A percentile compares a stretch with the other conserved stretches of the same genome.
These are phyloP conservation scores for Candida sp. DNA, from an alignment of 1,139 yeast species.

Conservation along the genomic window DNA sequence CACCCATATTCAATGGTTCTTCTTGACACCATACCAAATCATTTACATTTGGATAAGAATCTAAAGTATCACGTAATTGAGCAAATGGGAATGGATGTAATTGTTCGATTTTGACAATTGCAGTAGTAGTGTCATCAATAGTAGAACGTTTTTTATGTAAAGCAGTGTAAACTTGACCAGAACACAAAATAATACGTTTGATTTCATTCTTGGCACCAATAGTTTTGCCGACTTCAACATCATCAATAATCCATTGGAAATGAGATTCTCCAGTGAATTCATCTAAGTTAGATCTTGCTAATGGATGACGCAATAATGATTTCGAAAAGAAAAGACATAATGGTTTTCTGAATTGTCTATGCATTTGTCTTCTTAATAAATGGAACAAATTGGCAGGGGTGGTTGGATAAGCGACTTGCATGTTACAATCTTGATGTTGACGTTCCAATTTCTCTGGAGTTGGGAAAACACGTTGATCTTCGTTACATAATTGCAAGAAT, in stretches of 20 bases:
- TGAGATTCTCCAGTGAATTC: slow-evolving; percentile 92
- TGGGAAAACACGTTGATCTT: slow-evolving; percentile 95
- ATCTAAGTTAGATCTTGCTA: slow-evolving; percentile 79
- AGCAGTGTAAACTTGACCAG: slow-evolving; percentile 96
- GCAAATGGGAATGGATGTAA: slow-evolving; percentile 99
- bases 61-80: slow-evolving; percentile 80
- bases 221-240: slow-evolving; percentile 73
- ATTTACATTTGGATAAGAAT: slow-evolving; percentile 76
- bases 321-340: slow-evolving; percentile 87
- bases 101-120: slow-evolving; percentile 89
- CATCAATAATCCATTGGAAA: slow-evolving; percentile 96
- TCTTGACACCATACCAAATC: slow-evolving; percentile 98
- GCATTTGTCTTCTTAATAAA: slow-evolving; percentile 97
- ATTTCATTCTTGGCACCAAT: slow-evolving; percentile 81
- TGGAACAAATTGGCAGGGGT: slow-evolving; percentile 98
- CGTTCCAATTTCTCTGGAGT: slow-evolving; percentile 82
- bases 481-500: slow-evolving; percentile 93
- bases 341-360: slow-evolving; percentile 99
- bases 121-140: slow-evolving; percentile 75
- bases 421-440: slow-evolving; percentile 98
- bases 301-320: slow-evolving; percentile 94
- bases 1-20: slow-evolving; percentile 98
- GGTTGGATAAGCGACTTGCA: slow-evolving; percentile 98
- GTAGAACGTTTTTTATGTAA: slow-evolving; percentile 85
- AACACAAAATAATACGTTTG: slow-evolving; percentile 78